Base-by-base conservation (phyloP, 2,329 filamentous ascomycete genomes). In the Hypoxylon sp. region DNA sequence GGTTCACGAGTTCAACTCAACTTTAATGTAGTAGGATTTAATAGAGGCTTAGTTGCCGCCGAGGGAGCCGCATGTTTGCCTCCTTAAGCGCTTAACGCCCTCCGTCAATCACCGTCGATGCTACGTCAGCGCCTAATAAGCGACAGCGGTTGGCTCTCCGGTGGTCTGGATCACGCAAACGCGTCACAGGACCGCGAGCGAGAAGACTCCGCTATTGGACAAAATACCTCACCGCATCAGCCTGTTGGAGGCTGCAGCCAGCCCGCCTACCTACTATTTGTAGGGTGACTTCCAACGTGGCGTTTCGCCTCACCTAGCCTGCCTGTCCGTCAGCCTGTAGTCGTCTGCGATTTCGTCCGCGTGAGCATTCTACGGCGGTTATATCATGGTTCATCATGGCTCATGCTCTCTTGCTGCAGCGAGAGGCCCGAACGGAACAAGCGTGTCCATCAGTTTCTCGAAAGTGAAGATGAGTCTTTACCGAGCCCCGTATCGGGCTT, bases 51-150 rank as follows among this genome's bases (percentile, higher is more conserved):
- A n/a, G 11, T 33, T 33, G 7, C 29, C 29, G 29, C 11, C 15
- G 11, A 29, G 10, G n/a, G 9, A 9, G 27, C 13, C 8, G 11
- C 3, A n/a, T n/a, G n/a, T n/a, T n/a, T n/a, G n/a, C n/a, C n/a
- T n/a, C 29, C 31, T 23, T 29, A 47, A 41, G 45, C 49, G 48
- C 49, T 50, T 50, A 10, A 47, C 38, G 29, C 29, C 38, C 33
- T 24, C n/a, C n/a, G n/a, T n/a, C n/a, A n/a, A n/a, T n/a, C n/a
- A 31, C 46, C 48, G 41, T 26, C 33, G 45, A 29, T 47, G 27
- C 38, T 47, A 31, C 38, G 15, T 18, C 10, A 37, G 55, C 55
- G 55, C 38, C 48, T 48, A 58, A 49, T 24, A 18, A 13, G 33
- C 24, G 10, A 33, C n/a, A 26, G n/a, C 24, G 8, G 26, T 53